Conservation (phyloP, 2,329 filamentous ascomycete genomes). For the Emericellopsis cladophorae region DNA sequence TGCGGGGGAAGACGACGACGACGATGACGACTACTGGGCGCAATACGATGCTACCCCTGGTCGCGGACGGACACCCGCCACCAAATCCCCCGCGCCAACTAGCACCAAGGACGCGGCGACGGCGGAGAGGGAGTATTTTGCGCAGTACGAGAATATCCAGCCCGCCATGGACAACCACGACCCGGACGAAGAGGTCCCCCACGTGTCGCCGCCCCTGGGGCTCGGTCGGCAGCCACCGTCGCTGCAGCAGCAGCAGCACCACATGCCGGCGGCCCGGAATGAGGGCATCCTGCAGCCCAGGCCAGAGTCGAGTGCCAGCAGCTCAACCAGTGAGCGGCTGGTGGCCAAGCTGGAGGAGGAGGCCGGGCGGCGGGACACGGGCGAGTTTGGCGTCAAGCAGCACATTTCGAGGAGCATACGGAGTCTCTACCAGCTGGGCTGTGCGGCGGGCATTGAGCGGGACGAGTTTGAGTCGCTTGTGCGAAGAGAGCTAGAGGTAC, state of each 20-base stretch:
- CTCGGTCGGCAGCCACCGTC: neutral
- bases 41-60: constrained; percentile 62
- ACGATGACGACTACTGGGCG: constrained; percentile 71
- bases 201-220: neutral
- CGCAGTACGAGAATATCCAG: constrained; percentile 66
- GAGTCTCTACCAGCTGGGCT: constrained; percentile 61
- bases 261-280: neutral
- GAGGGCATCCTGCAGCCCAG: constrained; percentile 41
- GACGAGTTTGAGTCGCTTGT: constrained; percentile 66
- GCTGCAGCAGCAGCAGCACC: neutral
- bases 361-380: constrained; percentile 44
- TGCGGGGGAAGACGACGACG: constrained; percentile 35
- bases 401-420: constrained; percentile 68
- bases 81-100: constrained; percentile 50
- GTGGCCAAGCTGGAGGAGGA: constrained; percentile 47
- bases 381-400: constrained; percentile 63
- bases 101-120: constrained; percentile 13
- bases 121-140: constrained; percentile 61
- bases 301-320: constrained; percentile 43
- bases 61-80: constrained; percentile 46
- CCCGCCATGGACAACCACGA: constrained; percentile 72
- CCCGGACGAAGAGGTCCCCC: constrained; percentile 50
- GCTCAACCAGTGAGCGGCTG: constrained; percentile 37
- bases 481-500: constrained; percentile 55
- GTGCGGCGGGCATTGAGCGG: constrained; percentile 57